Base-by-base conservation (phyloP, 176 grass and related monocot species). In the Carex littledalei region DNA sequence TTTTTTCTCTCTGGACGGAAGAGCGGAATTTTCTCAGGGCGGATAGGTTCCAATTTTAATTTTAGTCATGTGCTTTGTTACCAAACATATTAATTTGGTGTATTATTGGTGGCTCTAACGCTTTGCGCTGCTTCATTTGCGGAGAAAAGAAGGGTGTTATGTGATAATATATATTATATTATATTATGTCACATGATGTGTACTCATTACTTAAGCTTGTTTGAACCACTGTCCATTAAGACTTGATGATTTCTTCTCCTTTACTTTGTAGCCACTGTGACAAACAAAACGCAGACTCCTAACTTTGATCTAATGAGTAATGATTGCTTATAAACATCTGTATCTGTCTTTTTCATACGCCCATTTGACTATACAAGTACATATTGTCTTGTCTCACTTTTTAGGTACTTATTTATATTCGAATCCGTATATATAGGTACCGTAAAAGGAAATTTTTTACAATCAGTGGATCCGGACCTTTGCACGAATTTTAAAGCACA, bases 91-190 rank as follows among this genome's bases (percentile, higher is more conserved):
- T 45, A 18, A 29, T 21, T 41, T 10, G 50, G 54, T 73, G 49
- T 60, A 49, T n/a, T 31, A 35, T 53, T 54, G 17, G 62, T 12
- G 1, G 16, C 63, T 84, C 15, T 67, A 16, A n/a, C 9, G 37
- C 11, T 20, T 67, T 55, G 61, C 26, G 2, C 65, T 67, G 71
- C 85, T 81, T 80, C 85, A 86, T 81, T 86, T 86, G 75, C 41
- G 75, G 85, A 81, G 85, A 80, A 70, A 86, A 80, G 16, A 68
- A 53, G 35, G 41, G 84, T 26, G 55, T 67, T 41, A 81, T 21
- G 63, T 81, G 58, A 12, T 3, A 18, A 81, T 62, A 39, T 62
- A 35, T 37, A n/a, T 41, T 17, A 29, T 29, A 29, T 29, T 29
- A 39, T 39, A 39, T 39, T 39, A 29, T 56, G 70, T 63, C 8